These are phyloP conservation scores for Glebionis coronaria DNA, from an alignment of 129 eudicot genomes.

Conservation along the genomic window DNA sequence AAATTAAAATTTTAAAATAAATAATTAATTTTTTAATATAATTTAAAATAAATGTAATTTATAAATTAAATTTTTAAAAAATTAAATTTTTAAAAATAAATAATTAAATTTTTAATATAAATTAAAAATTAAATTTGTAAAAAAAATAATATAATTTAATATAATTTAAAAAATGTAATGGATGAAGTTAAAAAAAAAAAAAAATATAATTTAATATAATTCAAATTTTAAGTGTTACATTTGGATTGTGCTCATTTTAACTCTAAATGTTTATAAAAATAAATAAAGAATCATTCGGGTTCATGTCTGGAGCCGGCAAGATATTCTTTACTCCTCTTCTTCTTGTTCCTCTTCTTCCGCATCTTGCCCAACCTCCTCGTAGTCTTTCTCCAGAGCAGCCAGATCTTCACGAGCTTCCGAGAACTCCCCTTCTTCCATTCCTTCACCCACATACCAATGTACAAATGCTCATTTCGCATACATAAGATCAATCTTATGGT, in stretches of 20 bases:
- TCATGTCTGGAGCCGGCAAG: background rate
- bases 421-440: conserved; percentile 29
- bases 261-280: background rate
- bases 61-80: no score
- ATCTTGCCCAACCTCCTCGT: conserved; percentile 24
- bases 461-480: conserved; percentile 25
- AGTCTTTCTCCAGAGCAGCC: conserved; percentile 26
- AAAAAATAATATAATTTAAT: no score
- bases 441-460: conserved; percentile 29
- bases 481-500: conserved; percentile 24
- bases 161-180: no score
- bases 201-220: no score
- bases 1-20: no score
- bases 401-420: conserved; percentile 28
- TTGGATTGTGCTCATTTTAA: background rate
- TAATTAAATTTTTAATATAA: no score
- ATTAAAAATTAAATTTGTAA: no score
- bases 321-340: conserved; percentile 11
- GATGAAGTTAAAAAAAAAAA: no score
- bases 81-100: no score
- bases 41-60: no score
- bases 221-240: no score
- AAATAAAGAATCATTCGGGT: background rate
- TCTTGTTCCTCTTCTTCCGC: conserved; percentile 13
- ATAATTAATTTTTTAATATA: no score